phyloP scores from a whole-genome alignment of 1,284 basidiomycete species.

The Ceratobasidium theobromae region DNA sequence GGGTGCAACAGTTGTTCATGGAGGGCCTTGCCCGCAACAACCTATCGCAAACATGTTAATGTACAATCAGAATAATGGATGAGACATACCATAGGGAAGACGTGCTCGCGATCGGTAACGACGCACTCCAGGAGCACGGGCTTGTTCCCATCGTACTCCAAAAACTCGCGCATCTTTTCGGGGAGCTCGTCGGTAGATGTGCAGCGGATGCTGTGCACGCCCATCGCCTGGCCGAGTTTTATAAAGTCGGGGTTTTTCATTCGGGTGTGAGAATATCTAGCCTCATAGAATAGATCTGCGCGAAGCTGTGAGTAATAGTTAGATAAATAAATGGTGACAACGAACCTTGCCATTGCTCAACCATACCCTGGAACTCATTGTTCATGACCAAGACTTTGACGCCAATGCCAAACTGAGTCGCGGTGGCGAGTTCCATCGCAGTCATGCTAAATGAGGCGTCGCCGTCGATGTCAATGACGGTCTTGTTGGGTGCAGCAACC shows the following conservation, averaged over 20 bases:
- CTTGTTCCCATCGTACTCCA: constrained; percentile 86
- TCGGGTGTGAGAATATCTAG: constrained; percentile 88
- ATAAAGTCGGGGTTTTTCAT: constrained; percentile 97
- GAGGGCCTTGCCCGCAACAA: constrained; percentile 86
- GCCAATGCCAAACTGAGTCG: constrained; percentile 87
- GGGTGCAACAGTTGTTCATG: constrained; percentile 83
- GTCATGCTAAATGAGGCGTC: constrained; percentile 99
- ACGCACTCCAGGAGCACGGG: constrained; percentile 91
- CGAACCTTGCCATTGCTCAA: constrained; percentile 94
- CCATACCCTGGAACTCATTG: constrained; percentile 99
- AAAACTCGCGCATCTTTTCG: constrained; percentile 96
- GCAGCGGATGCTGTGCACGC: constrained; percentile 86
- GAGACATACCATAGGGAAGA: constrained; percentile 97
- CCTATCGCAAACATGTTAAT: too few species aligned
- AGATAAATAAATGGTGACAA: constrained; percentile 23
- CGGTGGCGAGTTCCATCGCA: constrained; percentile 97
- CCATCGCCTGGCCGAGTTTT: constrained; percentile 85
- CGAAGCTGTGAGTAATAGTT: neutral
- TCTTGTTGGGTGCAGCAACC: constrained; percentile 91
- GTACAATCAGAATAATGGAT: too few species aligned
- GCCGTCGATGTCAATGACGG: constrained; percentile 94
- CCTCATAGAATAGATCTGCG: constrained; percentile 90
- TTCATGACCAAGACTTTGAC: constrained; percentile 90
- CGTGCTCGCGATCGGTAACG: constrained; percentile 87
- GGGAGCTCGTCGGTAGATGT: constrained; percentile 74